These are phyloP conservation scores for Persicaria tinctoria DNA, from an alignment of 148 eudicot species.

Conservation along the genomic window DNA sequence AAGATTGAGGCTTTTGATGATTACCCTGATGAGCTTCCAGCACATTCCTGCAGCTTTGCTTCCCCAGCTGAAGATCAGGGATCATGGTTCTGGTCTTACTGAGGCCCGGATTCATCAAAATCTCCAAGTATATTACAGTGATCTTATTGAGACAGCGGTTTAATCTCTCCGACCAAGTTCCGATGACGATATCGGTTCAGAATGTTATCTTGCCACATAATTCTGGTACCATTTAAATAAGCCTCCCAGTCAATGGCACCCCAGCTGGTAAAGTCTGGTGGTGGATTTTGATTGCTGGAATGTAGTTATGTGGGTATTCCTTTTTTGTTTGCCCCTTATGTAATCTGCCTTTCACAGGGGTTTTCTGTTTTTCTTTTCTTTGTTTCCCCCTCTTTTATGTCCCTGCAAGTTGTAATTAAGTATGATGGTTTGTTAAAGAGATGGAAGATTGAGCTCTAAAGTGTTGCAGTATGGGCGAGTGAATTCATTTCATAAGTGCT, in stretches of 20 bases:
- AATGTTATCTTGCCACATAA: no score
- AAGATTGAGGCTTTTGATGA: slow-evolving; percentile 26
- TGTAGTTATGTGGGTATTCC: neutral
- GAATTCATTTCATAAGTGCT: no score
- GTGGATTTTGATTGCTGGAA: neutral
- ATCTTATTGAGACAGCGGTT: no score
- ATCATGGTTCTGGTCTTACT: slow-evolving; percentile 60
- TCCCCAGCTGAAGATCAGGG: slow-evolving; percentile 50
- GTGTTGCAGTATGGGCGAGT: no score
- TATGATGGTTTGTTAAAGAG: no score
- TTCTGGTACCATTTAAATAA: neutral
- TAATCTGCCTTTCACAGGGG: neutral
- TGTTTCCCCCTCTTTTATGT: no score
- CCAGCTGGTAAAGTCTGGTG: neutral
- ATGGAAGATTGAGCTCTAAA: no score
- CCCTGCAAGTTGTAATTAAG: no score
- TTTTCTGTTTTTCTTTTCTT: neutral
- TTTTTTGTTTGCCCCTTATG: neutral
- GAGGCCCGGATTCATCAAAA: neutral
- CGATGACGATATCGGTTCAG: no score
- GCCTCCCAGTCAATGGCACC: neutral
- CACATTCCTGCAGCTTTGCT: slow-evolving; percentile 33
- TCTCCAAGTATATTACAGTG: neutral
- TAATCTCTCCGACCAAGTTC: no score
- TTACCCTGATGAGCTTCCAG: slow-evolving; percentile 24